These are phyloP conservation scores for Plasmodium ovale DNA, from an alignment of 169 alveolate species.

Conservation along the genomic window DNA sequence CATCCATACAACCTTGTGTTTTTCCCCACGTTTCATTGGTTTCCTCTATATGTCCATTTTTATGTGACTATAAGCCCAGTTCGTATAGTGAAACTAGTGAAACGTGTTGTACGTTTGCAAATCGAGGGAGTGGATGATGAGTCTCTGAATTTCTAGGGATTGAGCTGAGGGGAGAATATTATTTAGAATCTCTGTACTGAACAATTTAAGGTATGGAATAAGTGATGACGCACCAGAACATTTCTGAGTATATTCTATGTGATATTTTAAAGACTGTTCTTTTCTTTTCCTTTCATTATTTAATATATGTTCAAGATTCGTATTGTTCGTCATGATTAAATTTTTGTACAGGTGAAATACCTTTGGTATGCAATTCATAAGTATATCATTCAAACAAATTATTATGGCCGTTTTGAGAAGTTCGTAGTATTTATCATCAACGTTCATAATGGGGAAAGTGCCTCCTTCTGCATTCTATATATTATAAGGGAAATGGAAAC, in stretches of 20 bases:
- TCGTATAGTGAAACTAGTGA: too few relatives aligned
- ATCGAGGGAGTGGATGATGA: slow-evolving; percentile 68
- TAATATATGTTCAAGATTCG: slow-evolving; percentile 46
- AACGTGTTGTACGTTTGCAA: slow-evolving; percentile 63
- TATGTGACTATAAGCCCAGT: too few relatives aligned
- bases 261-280: slow-evolving; percentile 74
- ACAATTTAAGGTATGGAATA: slow-evolving; percentile 70
- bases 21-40: too few relatives aligned
- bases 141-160: slow-evolving; percentile 71
- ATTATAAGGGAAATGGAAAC: not conserved
- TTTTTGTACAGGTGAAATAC: slow-evolving; percentile 39
- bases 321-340: slow-evolving; percentile 12
- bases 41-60: too few relatives aligned
- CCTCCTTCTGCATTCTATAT: slow-evolving; percentile 9
- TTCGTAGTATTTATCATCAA: slow-evolving; percentile 64
- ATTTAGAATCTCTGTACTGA: slow-evolving; percentile 73
- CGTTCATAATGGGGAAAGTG: slow-evolving; percentile 35
- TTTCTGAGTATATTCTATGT: slow-evolving; percentile 66
- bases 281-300: slow-evolving; percentile 46
- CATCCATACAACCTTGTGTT: too few relatives aligned
- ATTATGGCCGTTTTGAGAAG: slow-evolving; percentile 66
- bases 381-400: slow-evolving; percentile 63
- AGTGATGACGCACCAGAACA: slow-evolving; percentile 44
- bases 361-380: slow-evolving; percentile 72
- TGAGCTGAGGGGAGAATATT: slow-evolving; percentile 76